Conservation (phyloP, 345 rosid species). For the Clarkia xantiana region DNA sequence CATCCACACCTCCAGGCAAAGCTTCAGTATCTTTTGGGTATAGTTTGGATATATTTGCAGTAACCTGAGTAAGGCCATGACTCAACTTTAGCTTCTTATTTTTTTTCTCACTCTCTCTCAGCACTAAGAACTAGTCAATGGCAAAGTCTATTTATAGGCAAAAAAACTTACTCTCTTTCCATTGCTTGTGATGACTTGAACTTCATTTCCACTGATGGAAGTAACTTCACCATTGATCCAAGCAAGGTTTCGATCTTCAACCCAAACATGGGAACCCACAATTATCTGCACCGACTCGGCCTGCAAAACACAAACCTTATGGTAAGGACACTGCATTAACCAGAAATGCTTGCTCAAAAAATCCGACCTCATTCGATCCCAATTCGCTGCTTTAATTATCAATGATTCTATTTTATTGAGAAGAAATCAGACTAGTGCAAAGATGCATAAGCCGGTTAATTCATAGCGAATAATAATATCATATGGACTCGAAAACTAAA, state of each 20-base stretch:
- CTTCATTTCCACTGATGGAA: constrained; percentile 29
- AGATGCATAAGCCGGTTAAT: too few relatives aligned
- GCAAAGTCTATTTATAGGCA: neutral
- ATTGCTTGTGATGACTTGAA: constrained; percentile 33
- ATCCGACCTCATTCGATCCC: too few relatives aligned
- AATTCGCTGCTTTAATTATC: too few relatives aligned
- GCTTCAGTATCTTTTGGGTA: constrained; percentile 79
- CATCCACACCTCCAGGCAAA: constrained; percentile 83
- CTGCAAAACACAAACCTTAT: constrained; percentile 15
- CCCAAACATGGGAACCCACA: constrained; percentile 81
- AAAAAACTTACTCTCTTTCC: constrained; percentile 42
- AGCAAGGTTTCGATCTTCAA: constrained; percentile 60
- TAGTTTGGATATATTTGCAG: constrained; percentile 43
- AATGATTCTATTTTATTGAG: too few relatives aligned
- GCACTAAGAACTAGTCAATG: neutral
- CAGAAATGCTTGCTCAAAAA: too few relatives aligned
- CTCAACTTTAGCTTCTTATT: too few relatives aligned
- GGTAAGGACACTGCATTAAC: too few relatives aligned
- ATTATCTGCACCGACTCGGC: constrained; percentile 54
- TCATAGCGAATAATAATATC: too few relatives aligned
- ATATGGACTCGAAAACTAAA: too few relatives aligned
- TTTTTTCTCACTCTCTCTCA: too few relatives aligned
- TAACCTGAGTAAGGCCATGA: constrained; percentile 31
- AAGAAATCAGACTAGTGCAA: too few relatives aligned
- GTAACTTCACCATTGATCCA: constrained; percentile 66